Evolutionary conservation across 257 asterid species (phyloP).

Genomic region (Salvia miltiorrhiza): DNA sequence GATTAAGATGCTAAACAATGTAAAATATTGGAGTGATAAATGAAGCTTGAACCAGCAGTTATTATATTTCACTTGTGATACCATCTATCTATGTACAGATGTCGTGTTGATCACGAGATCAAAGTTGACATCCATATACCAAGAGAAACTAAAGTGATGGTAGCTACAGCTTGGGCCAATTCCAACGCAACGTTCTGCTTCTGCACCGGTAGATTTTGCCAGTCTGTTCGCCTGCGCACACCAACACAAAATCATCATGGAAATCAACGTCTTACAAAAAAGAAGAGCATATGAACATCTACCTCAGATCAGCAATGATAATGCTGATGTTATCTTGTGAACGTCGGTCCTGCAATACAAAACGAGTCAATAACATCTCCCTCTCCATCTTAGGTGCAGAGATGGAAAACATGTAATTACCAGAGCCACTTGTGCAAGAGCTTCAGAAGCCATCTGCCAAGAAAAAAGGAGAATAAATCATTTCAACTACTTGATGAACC

Average conservation of each 20-base stretch:
- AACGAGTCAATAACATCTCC: not conserved
- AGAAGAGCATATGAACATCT: constrained; percentile 26
- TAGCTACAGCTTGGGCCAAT: constrained; percentile 63
- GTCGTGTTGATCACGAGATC: constrained; percentile 35
- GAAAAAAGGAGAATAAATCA: constrained; percentile 15
- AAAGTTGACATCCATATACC: constrained; percentile 82
- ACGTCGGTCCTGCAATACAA: constrained; percentile 52
- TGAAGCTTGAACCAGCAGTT: constrained; percentile 13
- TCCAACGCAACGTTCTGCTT: constrained; percentile 53
- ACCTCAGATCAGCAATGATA: constrained; percentile 92
- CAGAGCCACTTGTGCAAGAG: constrained; percentile 81
- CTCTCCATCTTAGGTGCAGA: not conserved
- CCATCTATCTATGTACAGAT: constrained; percentile 23
- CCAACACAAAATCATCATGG: too few relatives aligned
- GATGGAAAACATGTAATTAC: constrained; percentile 45
- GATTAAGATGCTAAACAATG: too few relatives aligned
- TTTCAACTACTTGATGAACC: not conserved
- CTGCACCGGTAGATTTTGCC: constrained; percentile 53
- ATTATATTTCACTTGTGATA: not conserved
- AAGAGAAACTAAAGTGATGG: constrained; percentile 61
- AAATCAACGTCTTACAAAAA: not conserved
- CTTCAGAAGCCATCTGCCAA: constrained; percentile 80
- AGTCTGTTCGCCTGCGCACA: constrained; percentile 65
- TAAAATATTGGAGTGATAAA: not conserved
- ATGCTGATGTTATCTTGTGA: constrained; percentile 94